A percentile compares a stretch with the other conserved stretches of the same genome.
phyloP scores from a whole-genome alignment of 2,329 filamentous ascomycete genomes.

The Ophiostoma sp. region DNA sequence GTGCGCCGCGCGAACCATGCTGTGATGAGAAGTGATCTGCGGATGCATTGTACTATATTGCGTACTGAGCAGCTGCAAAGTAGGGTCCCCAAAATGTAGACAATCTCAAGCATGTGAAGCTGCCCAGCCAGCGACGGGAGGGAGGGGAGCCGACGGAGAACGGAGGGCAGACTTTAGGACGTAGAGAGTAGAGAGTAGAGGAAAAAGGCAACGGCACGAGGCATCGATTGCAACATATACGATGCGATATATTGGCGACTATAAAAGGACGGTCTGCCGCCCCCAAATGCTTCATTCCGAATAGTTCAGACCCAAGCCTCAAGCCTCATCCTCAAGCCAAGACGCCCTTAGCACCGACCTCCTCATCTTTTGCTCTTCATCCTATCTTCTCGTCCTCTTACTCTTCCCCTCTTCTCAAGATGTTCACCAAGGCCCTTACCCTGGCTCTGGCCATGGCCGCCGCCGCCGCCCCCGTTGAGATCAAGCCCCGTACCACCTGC shows the following conservation, averaged over 20 bases:
- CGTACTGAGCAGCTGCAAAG: background rate
- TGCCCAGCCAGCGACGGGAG: background rate
- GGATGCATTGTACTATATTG: background rate
- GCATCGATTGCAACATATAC: background rate
- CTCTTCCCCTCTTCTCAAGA: background rate
- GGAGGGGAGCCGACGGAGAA: background rate
- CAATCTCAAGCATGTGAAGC: background rate
- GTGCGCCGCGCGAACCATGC: background rate
- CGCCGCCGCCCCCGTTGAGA: constrained; percentile 7
- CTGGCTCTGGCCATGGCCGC: constrained; percentile 8
- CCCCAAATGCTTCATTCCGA: background rate
- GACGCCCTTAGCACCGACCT: constrained; percentile 4
- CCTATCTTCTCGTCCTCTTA: background rate
- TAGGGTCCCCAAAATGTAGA: background rate
- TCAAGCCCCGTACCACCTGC: constrained; percentile 17
- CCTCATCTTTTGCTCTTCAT: background rate
- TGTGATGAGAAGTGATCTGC: constrained; percentile 4
- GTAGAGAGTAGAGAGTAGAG: too few relatives aligned
- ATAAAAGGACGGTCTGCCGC: background rate
- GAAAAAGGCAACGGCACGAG: background rate
- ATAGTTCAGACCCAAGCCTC: background rate
- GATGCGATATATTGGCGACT: background rate
- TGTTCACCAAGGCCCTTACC: constrained; percentile 2
- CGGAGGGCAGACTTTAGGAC: background rate
- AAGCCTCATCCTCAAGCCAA: background rate